phyloP scores from a whole-genome alignment of 2,329 filamentous ascomycete species.

The Penicillium decumbens region DNA sequence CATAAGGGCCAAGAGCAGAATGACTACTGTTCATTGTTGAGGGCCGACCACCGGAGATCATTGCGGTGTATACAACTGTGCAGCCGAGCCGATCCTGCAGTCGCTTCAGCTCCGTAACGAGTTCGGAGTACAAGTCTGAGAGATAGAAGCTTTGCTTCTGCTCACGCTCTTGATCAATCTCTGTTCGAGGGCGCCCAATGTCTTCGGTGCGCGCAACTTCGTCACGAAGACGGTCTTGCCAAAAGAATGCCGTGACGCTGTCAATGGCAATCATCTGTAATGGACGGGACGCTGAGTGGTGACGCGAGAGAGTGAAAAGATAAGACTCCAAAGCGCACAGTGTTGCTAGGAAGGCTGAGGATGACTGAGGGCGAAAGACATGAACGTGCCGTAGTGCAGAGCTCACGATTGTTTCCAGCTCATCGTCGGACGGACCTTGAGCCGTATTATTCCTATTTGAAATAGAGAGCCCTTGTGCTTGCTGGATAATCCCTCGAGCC shows the following conservation, averaged over 20 bases:
- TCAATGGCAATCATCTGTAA: conserved; percentile 53
- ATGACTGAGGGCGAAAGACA: conserved; percentile 54
- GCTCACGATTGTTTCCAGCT: conserved; percentile 30
- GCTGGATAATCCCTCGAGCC: conserved; percentile 24
- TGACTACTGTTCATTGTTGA: conserved; percentile 6
- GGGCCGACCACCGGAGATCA: conserved; percentile 17
- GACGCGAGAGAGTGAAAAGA: conserved; percentile 43
- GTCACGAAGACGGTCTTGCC: conserved; percentile 47
- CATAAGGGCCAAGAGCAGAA: conserved; percentile 17
- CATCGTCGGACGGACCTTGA: conserved; percentile 3
- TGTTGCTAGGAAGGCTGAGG: conserved; percentile 48
- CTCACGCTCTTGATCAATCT: conserved; percentile 28
- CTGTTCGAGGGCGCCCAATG: conserved; percentile 28
- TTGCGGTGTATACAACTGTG: conserved; percentile 38
- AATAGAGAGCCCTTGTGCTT: conserved; percentile 8
- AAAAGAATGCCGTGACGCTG: conserved; percentile 53
- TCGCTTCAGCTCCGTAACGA: conserved; percentile 30
- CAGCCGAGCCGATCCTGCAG: conserved; percentile 40
- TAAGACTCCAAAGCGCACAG: conserved; percentile 47
- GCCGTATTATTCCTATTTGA: background rate
- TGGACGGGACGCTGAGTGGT: conserved; percentile 45
- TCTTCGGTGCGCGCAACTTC: conserved; percentile 41
- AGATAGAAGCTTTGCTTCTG: conserved; percentile 29
- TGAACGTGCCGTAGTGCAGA: conserved; percentile 53
- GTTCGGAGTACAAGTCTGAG: conserved; percentile 28